phyloP scores from a whole-genome alignment of 768 basidiomycete species.

The Lanmaoa pseudosensibilis region DNA sequence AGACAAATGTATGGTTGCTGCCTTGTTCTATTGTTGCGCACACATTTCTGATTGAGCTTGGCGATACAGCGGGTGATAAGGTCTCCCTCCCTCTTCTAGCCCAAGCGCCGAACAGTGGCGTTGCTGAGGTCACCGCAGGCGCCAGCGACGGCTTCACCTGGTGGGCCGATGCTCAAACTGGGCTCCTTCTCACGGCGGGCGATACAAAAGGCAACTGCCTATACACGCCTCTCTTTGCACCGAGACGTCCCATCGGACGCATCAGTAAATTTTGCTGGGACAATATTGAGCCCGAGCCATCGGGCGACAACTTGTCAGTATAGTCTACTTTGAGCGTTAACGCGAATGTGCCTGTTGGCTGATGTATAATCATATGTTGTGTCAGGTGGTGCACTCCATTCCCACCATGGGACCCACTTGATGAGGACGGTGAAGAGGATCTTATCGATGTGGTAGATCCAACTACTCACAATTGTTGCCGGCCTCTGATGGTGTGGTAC shows the following conservation, averaged over 20 bases:
- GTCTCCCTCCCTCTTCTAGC: constrained; percentile 24
- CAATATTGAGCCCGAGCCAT: constrained; percentile 2
- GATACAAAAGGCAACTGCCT: constrained; percentile 11
- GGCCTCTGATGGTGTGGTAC: not conserved
- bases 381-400: constrained; percentile 19
- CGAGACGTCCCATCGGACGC: constrained; percentile 17
- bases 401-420: constrained; percentile 29
- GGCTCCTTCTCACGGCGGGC: constrained; percentile 22
- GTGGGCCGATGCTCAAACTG: constrained; percentile 16
- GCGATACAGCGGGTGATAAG: constrained; percentile 19
- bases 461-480: not conserved
- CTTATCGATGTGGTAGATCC: constrained; percentile 12
- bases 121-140: not conserved
- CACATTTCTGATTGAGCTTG: not conserved
- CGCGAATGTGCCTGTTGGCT: not conserved
- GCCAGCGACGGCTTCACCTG: constrained; percentile 11
- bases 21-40: not conserved
- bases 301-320: constrained; percentile 25
- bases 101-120: constrained; percentile 1
- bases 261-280: constrained; percentile 19
- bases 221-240: constrained; percentile 24
- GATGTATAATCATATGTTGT: not conserved
- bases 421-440: constrained; percentile 28
- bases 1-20: constrained; percentile 16
- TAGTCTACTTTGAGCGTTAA: not conserved